Percentiles rank a stretch among this genome's conserved stretches.
phyloP scores from a whole-genome alignment of 306 rosid species.

The Malus asiatica region DNA sequence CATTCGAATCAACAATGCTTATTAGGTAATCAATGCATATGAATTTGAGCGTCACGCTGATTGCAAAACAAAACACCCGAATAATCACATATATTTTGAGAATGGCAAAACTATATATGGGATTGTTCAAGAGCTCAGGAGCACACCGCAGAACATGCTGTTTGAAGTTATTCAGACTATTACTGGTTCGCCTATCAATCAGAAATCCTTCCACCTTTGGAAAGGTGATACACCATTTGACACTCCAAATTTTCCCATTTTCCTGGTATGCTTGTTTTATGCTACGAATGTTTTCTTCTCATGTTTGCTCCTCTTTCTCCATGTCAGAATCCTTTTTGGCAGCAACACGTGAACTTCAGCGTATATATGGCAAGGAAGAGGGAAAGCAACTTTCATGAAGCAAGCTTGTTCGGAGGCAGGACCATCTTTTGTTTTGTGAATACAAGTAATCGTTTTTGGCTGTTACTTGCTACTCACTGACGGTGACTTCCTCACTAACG shows the following conservation, averaged over 20 bases:
- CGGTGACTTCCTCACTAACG: constrained; percentile 11
- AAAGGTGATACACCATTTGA: constrained; percentile 35
- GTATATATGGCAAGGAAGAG: constrained; percentile 58
- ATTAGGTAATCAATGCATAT: constrained; percentile 62
- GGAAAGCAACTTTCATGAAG: constrained; percentile 31
- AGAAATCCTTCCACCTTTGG: constrained; percentile 65
- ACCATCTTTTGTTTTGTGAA: constrained; percentile 25
- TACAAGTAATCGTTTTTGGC: constrained; percentile 23
- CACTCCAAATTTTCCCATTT: neutral
- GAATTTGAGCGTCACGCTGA: constrained; percentile 84
- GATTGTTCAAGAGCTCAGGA: constrained; percentile 74
- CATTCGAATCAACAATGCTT: constrained; percentile 4
- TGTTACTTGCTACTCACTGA: constrained; percentile 23
- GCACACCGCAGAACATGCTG: constrained; percentile 61
- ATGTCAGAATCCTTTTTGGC: constrained; percentile 61
- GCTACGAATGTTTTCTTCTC: constrained; percentile 5
- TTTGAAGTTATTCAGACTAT: constrained; percentile 71
- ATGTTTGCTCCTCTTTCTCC: constrained; percentile 1
- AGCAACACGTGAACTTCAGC: constrained; percentile 60
- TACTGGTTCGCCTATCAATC: constrained; percentile 70
- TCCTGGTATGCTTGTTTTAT: neutral
- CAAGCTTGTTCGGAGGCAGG: constrained; percentile 18
- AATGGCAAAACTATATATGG: constrained; percentile 81
- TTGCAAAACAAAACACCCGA: constrained; percentile 83
- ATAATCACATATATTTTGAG: constrained; percentile 76